phyloP scores from a whole-genome alignment of 2,329 filamentous ascomycete genomes.

The Colletotrichum horii region DNA sequence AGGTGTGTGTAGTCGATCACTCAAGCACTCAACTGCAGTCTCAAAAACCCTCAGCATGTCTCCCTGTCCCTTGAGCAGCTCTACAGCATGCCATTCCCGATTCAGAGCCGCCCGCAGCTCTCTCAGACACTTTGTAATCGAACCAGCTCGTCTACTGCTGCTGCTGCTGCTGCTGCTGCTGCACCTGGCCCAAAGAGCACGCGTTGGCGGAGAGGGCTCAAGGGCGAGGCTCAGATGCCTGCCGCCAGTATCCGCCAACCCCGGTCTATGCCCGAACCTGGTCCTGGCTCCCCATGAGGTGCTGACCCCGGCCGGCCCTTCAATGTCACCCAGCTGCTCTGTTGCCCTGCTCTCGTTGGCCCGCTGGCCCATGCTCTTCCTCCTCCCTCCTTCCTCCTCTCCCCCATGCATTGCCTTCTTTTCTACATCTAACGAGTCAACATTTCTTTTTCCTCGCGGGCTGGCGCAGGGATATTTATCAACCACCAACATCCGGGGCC shows the following conservation, averaged over 20 bases:
- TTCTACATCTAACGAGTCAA: neutral
- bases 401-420: neutral
- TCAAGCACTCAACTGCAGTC: neutral
- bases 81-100: conserved; percentile 1
- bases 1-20: neutral
- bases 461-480: neutral
- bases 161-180: neutral
- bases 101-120: conserved; percentile 1
- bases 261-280: neutral
- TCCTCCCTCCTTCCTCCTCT: neutral
- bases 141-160: neutral
- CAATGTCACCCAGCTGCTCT: neutral
- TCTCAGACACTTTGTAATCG: neutral
- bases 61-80: neutral
- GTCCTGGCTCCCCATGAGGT: neutral
- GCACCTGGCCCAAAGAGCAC: neutral
- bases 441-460: neutral
- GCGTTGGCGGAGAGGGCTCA: neutral
- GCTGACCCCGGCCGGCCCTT: neutral
- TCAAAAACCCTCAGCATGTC: neutral
- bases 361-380: neutral
- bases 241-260: neutral
- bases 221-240: neutral
- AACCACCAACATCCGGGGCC: neutral
- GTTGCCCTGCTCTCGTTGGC: neutral